phyloP scores from a whole-genome alignment of 75 land plant species.

The Picea sitchensis region DNA sequence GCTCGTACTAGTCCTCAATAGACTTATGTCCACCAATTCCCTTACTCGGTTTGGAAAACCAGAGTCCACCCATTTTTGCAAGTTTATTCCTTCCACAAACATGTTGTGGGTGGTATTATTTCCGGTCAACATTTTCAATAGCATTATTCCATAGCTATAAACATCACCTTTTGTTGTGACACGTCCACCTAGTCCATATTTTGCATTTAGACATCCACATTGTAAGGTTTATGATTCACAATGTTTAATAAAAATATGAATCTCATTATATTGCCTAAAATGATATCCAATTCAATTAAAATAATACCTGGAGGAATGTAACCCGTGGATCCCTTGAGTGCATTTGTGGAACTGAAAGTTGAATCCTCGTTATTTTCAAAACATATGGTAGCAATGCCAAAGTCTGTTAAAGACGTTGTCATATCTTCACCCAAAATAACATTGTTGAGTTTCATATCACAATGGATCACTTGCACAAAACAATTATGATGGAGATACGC shows the following conservation, averaged over 20 bases:
- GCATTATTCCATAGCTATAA: too few relatives aligned
- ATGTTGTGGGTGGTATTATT: too few relatives aligned
- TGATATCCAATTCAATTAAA: neutral
- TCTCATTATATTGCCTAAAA: neutral
- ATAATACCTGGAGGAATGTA: constrained; percentile 55
- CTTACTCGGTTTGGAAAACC: too few relatives aligned
- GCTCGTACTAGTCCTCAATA: too few relatives aligned
- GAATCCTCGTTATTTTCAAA: constrained; percentile 25
- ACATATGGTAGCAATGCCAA: constrained; percentile 53
- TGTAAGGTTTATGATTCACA: neutral
- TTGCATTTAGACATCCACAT: neutral
- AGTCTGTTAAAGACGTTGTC: constrained; percentile 56
- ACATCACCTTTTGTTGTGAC: too few relatives aligned
- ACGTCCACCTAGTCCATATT: neutral
- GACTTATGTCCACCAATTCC: too few relatives aligned
- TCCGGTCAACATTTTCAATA: too few relatives aligned
- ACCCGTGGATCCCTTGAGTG: constrained; percentile 67
- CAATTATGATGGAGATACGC: constrained; percentile 58
- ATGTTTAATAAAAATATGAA: neutral
- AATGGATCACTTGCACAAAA: constrained; percentile 58
- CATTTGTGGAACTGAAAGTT: constrained; percentile 19
- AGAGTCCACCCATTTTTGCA: too few relatives aligned
- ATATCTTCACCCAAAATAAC: constrained; percentile 51
- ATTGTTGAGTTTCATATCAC: constrained; percentile 77
- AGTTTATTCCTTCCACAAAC: too few relatives aligned